Evolutionary conservation across 1,139 yeast species (phyloP).

Genomic region (Yamadazyma kanchanaburiensis): DNA sequence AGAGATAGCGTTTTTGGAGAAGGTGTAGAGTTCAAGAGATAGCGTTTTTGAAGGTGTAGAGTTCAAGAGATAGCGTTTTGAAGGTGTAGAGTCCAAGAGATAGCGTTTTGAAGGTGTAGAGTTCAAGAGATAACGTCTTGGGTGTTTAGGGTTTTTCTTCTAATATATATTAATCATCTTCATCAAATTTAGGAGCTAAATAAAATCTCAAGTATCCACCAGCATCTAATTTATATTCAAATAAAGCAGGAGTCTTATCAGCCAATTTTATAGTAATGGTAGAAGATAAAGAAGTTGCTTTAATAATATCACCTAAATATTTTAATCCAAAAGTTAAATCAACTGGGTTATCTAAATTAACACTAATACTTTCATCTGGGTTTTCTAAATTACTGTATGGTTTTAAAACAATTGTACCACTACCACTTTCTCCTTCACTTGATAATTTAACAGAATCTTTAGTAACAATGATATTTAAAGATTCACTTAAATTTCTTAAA

Average conservation of each 20-base stretch:
- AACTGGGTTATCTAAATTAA: conserved; percentile 84
- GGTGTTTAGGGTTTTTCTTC: too few species aligned
- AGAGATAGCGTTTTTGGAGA: too few species aligned
- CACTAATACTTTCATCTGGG: conserved; percentile 70
- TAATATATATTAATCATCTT: conserved; percentile 50
- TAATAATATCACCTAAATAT: conserved; percentile 86
- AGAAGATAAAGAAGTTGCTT: conserved; percentile 77
- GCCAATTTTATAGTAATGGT: conserved; percentile 83
- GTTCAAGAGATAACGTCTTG: too few species aligned
- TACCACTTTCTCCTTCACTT: conserved; percentile 90
- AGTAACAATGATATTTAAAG: conserved; percentile 80
- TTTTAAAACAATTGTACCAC: conserved; percentile 83
- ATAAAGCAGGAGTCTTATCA: conserved; percentile 89
- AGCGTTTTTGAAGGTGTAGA: too few species aligned
- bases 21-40: too few species aligned
- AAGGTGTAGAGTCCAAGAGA: too few species aligned
- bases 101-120: too few species aligned
- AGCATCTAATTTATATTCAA: conserved; percentile 82
- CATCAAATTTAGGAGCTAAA: conserved; percentile 96
- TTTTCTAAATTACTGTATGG: conserved; percentile 80
- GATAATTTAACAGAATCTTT: conserved; percentile 90
- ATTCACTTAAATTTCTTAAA: conserved; percentile 79
- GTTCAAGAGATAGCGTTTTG: too few species aligned
- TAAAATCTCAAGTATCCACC: conserved; percentile 94
- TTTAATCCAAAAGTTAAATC: conserved; percentile 88